Evolutionary conservation across 1,139 yeast species (phyloP).

Genomic region (Torulaspora globosa): DNA sequence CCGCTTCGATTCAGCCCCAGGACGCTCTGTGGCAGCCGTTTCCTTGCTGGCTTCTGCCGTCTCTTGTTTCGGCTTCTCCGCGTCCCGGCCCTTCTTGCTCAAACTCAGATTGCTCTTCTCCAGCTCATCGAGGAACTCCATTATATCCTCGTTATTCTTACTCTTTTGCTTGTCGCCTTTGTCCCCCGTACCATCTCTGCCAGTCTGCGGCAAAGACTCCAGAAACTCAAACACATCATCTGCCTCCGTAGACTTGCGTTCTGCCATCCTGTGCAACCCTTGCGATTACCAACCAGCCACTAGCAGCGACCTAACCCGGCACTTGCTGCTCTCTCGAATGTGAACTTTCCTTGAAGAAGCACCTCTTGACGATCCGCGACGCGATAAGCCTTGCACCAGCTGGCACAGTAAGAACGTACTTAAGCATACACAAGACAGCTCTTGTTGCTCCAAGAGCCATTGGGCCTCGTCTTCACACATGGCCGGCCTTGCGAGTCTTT

Average conservation of each 20-base stretch:
- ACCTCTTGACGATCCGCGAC: slow-evolving; percentile 1
- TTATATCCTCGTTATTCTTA: slow-evolving; percentile 63
- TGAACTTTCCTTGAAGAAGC: no score
- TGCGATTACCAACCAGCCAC: not conserved
- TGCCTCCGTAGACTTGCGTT: slow-evolving; percentile 41
- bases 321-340: no score
- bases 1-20: slow-evolving; percentile 15
- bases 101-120: slow-evolving; percentile 41
- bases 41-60: slow-evolving; percentile 10
- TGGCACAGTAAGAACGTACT: not conserved
- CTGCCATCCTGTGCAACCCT: slow-evolving; percentile 18
- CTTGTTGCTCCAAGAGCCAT: not conserved
- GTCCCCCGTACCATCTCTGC: slow-evolving; percentile 34
- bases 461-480: not conserved
- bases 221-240: slow-evolving; percentile 88
- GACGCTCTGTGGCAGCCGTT: slow-evolving; percentile 7
- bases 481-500: not conserved
- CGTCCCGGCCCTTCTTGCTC: slow-evolving; percentile 17
- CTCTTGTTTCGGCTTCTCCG: slow-evolving; percentile 13
- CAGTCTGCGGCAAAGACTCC: slow-evolving; percentile 75
- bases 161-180: slow-evolving; percentile 24
- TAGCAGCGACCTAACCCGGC: no score
- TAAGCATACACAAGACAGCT: not conserved
- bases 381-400: not conserved
- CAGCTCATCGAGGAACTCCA: slow-evolving; percentile 83